Base-by-base conservation (phyloP, 305 asterid species). In the Ajuga reptans region DNA sequence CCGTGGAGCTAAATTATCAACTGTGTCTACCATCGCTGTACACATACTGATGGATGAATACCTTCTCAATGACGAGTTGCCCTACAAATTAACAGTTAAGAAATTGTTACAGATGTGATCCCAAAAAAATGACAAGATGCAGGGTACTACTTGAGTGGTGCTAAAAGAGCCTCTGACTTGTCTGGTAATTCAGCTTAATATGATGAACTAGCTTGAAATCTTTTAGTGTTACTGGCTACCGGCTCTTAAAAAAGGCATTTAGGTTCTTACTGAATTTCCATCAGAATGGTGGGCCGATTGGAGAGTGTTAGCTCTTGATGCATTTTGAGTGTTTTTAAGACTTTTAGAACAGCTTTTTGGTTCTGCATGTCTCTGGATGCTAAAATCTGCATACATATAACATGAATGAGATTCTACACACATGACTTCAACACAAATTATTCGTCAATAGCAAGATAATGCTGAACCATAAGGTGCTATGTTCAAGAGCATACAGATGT, bases 211-310 rank as follows among this genome's bases (percentile, higher is more conserved):
- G 64, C 45, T 52, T 37, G 52, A 72, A 68, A 3, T 51, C 45
- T 51, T 67, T 56, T 47, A 63, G 75, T 57, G 41, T 72, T 67
- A 47, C 57, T 37, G 10, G 10, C 42, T 39, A 9, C 1, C 34
- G 53, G 59, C 73, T 71, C 65, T 72, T 27, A 33, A 42, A 74
- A 42, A 39, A 15, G 64, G 72, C 60, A 66, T 55, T 71, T 63
- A 64, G 69, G 67, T 72, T 78, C 90, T 81, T 83, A 88, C 97
- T 37, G 77, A 68, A 72, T 80, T 79, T 80, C 73, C 77, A 75
- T 82, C 76, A 59, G 79, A 72, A 74, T 36, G 73, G 64, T 42
- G 58, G 24, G 82, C 68, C 14, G 84, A 27, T 51, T 49, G 72
- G 41, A 53, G 82, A 64, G 84, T 69, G 76, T 69, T 75, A 79